Evolutionary conservation across 129 eudicot genomes (phyloP).

Genomic region (Arctium minus): DNA sequence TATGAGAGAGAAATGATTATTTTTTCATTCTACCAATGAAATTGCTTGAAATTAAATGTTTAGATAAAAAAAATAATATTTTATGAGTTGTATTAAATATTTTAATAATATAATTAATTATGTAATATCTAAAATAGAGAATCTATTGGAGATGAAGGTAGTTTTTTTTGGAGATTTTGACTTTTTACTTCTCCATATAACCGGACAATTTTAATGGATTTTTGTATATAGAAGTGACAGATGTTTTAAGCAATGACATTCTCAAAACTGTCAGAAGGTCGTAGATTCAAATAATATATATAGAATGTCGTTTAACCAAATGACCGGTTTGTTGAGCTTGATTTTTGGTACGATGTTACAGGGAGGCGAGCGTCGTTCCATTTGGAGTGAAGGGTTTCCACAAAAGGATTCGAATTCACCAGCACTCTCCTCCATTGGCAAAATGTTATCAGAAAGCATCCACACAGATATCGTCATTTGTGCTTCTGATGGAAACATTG

Average conservation of each 20-base stretch:
- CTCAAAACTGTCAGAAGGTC: background rate
- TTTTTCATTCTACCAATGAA: too few species aligned
- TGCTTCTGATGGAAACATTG: conserved; percentile 68
- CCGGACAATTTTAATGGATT: too few species aligned
- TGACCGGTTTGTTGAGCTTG: background rate
- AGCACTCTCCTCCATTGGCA: conserved; percentile 54
- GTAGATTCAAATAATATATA: background rate
- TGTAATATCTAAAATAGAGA: too few species aligned
- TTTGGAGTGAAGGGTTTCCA: conserved; percentile 66
- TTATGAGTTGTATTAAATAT: too few species aligned
- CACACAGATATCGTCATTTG: conserved; percentile 77
- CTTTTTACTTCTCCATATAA: too few species aligned
- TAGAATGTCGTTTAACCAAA: background rate
- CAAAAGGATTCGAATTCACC: conserved; percentile 43
- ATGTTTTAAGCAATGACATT: background rate
- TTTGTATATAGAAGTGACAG: background rate
- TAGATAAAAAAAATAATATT: too few species aligned
- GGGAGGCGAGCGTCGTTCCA: conserved; percentile 69
- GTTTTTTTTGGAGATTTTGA: too few species aligned
- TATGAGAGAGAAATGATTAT: too few species aligned
- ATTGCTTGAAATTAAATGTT: too few species aligned
- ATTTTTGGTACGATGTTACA: conserved; percentile 2
- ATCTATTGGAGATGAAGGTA: too few species aligned
- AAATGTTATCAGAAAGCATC: conserved; percentile 82
- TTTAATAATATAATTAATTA: too few species aligned